These are phyloP conservation scores for Furcasterigmium sp. DNA, from an alignment of 2,329 filamentous ascomycete genomes.

Conservation along the genomic window DNA sequence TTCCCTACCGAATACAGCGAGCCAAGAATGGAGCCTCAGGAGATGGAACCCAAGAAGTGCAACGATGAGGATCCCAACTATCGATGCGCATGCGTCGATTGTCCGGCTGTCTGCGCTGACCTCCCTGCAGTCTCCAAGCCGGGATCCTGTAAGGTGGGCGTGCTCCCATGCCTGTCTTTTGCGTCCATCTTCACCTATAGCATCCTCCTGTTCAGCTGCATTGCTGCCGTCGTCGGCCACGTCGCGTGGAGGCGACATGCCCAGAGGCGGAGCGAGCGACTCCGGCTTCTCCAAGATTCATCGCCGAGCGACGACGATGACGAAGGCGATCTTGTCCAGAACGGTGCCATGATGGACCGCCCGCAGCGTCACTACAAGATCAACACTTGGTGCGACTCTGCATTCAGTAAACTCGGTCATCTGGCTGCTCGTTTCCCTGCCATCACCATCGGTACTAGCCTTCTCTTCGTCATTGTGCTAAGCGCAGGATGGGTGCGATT, in stretches of 20 bases:
- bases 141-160: conserved; percentile 74
- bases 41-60: conserved; percentile 76
- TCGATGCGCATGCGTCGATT: conserved; percentile 91
- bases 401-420: conserved; percentile 77
- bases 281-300: conserved; percentile 82
- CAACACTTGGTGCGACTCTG: conserved; percentile 74
- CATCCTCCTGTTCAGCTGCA: conserved; percentile 63
- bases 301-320: conserved; percentile 88
- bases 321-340: conserved; percentile 77
- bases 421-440: conserved; percentile 77
- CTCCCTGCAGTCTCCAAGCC: conserved; percentile 69
- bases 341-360: conserved; percentile 70
- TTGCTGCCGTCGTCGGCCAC: conserved; percentile 65
- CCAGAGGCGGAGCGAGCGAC: conserved; percentile 70
- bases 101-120: conserved; percentile 76
- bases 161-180: conserved; percentile 90
- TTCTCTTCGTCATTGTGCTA: conserved; percentile 71
- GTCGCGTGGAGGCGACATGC: conserved; percentile 70
- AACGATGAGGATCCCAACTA: conserved; percentile 83
- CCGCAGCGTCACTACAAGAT: conserved; percentile 75
- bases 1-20: conserved; percentile 64
- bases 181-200: conserved; percentile 84
- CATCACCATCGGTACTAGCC: conserved; percentile 71
- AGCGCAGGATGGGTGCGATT: conserved; percentile 88
- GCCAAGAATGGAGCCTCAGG: conserved; percentile 63